Percentiles rank a stretch among this genome's conserved stretches.
These are phyloP conservation scores for Talaromyces amestolkiae DNA, from an alignment of 2,329 filamentous ascomycete genomes.

Conservation along the genomic window DNA sequence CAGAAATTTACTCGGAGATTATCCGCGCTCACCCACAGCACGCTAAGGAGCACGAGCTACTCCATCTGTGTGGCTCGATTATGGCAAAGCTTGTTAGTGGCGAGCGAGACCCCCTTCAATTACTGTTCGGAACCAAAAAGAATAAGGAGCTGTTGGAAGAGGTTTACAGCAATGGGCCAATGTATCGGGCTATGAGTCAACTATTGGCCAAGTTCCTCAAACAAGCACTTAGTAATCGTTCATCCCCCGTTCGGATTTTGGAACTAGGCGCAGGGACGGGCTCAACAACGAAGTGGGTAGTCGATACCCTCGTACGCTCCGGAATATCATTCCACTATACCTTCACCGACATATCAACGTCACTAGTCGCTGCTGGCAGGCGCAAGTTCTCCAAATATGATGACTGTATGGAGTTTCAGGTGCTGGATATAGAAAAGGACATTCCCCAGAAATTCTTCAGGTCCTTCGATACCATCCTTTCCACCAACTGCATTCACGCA, in stretches of 20 bases:
- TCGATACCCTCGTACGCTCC: neutral
- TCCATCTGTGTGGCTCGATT: constrained; percentile 29
- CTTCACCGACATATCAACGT: constrained; percentile 7
- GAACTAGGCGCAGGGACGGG: constrained; percentile 10
- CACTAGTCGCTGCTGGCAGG: neutral
- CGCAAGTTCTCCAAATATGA: neutral
- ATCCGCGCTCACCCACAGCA: constrained; percentile 22
- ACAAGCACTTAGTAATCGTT: neutral
- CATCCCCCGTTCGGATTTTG: neutral
- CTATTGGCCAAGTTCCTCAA: neutral
- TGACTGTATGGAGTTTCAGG: neutral
- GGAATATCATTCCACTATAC: neutral
- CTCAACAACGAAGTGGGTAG: neutral
- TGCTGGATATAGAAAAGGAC: constrained; percentile 5
- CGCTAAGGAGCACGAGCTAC: constrained; percentile 28
- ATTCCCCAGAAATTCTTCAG: neutral
- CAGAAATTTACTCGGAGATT: neutral
- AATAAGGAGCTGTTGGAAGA: constrained; percentile 32
- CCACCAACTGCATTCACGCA: constrained; percentile 6
- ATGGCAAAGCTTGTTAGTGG: constrained; percentile 37
- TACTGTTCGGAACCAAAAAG: constrained; percentile 36
- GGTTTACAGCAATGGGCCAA: constrained; percentile 32
- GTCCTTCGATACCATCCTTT: neutral
- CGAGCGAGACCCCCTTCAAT: constrained; percentile 30
- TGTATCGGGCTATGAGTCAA: constrained; percentile 1